phyloP scores from a whole-genome alignment of 345 rosid genomes.

The Populus pruinosa region DNA sequence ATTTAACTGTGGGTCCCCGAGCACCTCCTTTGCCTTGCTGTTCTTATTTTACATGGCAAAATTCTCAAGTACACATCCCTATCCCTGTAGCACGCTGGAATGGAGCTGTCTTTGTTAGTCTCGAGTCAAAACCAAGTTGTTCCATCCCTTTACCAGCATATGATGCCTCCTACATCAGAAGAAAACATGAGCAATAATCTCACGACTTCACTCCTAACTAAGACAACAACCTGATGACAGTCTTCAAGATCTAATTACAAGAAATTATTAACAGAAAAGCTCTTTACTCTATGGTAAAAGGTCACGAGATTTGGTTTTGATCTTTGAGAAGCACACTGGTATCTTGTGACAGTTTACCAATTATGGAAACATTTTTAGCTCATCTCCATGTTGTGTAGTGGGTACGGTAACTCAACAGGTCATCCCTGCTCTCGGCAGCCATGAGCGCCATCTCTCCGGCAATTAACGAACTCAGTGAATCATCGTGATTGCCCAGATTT shows the following conservation, averaged over 20 bases:
- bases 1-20: background rate
- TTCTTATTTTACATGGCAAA: background rate
- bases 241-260: background rate
- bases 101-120: no score
- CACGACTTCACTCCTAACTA: background rate
- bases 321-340: background rate
- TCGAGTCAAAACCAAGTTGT: background rate
- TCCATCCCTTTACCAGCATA: background rate
- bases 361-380: background rate
- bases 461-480: no score
- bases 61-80: background rate
- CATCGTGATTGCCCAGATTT: no score
- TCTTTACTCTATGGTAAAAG: conserved; percentile 5
- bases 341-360: background rate
- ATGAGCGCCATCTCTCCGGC: no score
- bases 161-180: background rate
- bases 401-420: background rate
- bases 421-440: no score
- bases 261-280: background rate
- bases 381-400: background rate
- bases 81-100: background rate
- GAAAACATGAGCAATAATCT: background rate
- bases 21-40: background rate
- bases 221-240: background rate
- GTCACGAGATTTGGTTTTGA: background rate